A percentile compares a stretch with the other conserved stretches of the same genome.
Evolutionary conservation across 108 stramenopile genomes (phyloP).

Genomic region (Nitzschia palea): DNA sequence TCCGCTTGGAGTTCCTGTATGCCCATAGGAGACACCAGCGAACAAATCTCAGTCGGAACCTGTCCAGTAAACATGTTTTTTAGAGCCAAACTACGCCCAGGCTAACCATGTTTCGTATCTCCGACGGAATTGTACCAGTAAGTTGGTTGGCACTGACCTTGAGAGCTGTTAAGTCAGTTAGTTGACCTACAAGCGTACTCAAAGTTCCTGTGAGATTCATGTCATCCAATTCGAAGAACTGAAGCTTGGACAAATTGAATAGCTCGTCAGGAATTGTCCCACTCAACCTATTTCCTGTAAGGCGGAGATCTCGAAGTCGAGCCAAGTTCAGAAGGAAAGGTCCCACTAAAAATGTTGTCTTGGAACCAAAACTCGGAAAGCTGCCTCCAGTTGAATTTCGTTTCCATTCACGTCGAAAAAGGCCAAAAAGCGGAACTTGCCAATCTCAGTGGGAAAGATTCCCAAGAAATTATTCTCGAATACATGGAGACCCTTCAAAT

Average conservation of each 20-base stretch:
- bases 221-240: neutral
- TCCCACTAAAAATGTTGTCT: slow-evolving; percentile 29
- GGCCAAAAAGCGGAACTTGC: slow-evolving; percentile 16
- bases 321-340: slow-evolving; percentile 35
- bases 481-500: slow-evolving; percentile 43
- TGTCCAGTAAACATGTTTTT: slow-evolving; percentile 16
- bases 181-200: slow-evolving; percentile 7
- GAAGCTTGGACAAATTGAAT: slow-evolving; percentile 7
- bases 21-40: neutral
- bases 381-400: slow-evolving; percentile 7
- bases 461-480: slow-evolving; percentile 34
- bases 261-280: slow-evolving; percentile 27
- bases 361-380: slow-evolving; percentile 21
- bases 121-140: slow-evolving; percentile 31
- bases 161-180: slow-evolving; percentile 19
- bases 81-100: slow-evolving; percentile 17
- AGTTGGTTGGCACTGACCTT: slow-evolving; percentile 32
- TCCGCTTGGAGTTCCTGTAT: slow-evolving; percentile 16
- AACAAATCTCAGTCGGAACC: slow-evolving; percentile 11
- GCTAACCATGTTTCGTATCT: slow-evolving; percentile 20
- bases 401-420: slow-evolving; percentile 11
- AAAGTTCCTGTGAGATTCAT: slow-evolving; percentile 19
- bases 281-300: slow-evolving; percentile 29
- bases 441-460: slow-evolving; percentile 36
- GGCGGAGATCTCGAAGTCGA: slow-evolving; percentile 20